Evolutionary conservation across 2,329 filamentous ascomycete species (phyloP).

Genomic region (Trichoderma harzianum): DNA sequence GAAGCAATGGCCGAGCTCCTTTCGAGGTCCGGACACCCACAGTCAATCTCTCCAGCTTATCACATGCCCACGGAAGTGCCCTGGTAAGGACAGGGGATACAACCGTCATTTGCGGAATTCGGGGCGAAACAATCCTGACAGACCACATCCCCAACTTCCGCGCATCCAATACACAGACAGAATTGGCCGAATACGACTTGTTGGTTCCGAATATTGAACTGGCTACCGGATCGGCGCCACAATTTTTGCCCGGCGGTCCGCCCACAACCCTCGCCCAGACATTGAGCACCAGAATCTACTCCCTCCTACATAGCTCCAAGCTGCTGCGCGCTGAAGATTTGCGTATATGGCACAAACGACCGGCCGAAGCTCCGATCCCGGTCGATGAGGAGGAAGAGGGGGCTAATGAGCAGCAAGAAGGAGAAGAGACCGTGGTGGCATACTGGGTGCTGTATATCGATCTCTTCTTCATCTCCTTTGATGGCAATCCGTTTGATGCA

Average conservation of each 20-base stretch:
- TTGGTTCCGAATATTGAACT: slow-evolving; percentile 93
- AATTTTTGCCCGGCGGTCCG: slow-evolving; percentile 79
- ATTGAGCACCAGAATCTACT: slow-evolving; percentile 74
- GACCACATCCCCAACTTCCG: slow-evolving; percentile 69
- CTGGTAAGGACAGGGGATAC: slow-evolving; percentile 87
- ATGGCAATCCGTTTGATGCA: slow-evolving; percentile 88
- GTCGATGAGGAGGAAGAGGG: slow-evolving; percentile 43
- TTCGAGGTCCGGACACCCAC: slow-evolving; percentile 67
- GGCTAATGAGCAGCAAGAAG: slow-evolving; percentile 27
- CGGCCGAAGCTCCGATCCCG: slow-evolving; percentile 45
- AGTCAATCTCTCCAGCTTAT: slow-evolving; percentile 78
- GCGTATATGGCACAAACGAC: slow-evolving; percentile 64
- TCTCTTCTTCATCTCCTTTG: slow-evolving; percentile 88
- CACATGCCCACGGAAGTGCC: slow-evolving; percentile 85
- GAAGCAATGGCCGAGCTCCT: slow-evolving; percentile 77
- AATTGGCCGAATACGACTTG: slow-evolving; percentile 63
- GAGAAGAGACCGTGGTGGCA: slow-evolving; percentile 60
- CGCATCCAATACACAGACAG: slow-evolving; percentile 39
- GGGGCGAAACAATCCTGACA: slow-evolving; percentile 77
- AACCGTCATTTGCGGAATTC: slow-evolving; percentile 88
- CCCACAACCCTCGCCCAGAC: slow-evolving; percentile 79
- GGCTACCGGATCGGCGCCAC: slow-evolving; percentile 82
- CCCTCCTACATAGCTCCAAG: slow-evolving; percentile 67
- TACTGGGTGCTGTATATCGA: slow-evolving; percentile 97
- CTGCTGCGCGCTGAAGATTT: slow-evolving; percentile 66